These are phyloP conservation scores for Oligophagozyma castellii DNA, from an alignment of 1,139 yeast genomes.

Conservation along the genomic window DNA sequence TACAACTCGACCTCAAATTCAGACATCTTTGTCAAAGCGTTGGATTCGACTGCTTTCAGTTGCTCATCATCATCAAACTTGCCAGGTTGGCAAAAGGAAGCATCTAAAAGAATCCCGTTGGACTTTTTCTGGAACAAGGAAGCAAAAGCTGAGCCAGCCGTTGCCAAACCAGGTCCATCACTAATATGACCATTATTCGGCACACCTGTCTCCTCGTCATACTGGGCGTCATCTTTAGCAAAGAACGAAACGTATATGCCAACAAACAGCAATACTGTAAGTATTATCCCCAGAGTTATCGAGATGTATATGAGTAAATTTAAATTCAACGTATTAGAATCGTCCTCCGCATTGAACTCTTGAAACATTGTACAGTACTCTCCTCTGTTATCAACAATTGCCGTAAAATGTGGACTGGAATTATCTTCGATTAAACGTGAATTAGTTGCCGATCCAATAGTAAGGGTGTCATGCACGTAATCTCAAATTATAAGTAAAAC, in stretches of 20 bases:
- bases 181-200: constrained; percentile 6
- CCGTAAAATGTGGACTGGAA: no score
- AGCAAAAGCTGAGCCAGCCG: constrained; percentile 8
- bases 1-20: constrained; percentile 26
- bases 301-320: constrained; percentile 30
- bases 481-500: no score
- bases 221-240: constrained; percentile 20
- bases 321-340: constrained; percentile 24
- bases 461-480: no score
- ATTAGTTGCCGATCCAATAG: no score
- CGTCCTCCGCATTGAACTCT: no score
- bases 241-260: constrained; percentile 30
- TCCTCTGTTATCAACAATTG: no score
- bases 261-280: constrained; percentile 25
- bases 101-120: constrained; percentile 21
- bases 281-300: constrained; percentile 28
- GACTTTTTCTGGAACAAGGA: constrained; percentile 15
- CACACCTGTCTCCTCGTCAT: constrained; percentile 20
- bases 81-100: constrained; percentile 27
- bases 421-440: no score
- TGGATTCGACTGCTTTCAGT: constrained; percentile 14
- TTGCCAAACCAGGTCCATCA: no score
- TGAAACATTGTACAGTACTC: no score
- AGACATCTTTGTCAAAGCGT: constrained; percentile 25
- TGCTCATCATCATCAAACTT: constrained; percentile 27